These are phyloP conservation scores for Neopestalotiopsis clavispora DNA, from an alignment of 2,329 filamentous ascomycete species.

Conservation along the genomic window DNA sequence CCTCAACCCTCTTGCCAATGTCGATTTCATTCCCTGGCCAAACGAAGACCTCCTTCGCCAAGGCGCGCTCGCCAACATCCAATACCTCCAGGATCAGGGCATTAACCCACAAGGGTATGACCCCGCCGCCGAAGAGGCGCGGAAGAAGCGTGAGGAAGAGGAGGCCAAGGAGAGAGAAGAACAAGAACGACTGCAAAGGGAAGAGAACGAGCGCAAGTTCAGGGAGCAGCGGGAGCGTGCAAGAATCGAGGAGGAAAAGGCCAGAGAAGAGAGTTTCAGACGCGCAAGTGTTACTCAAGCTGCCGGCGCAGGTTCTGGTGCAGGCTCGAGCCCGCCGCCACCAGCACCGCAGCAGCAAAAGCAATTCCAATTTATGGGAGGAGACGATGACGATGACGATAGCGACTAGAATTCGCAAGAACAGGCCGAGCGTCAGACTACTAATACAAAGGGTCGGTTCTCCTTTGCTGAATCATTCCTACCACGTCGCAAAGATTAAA, in stretches of 20 bases:
- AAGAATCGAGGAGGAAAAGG: slow-evolving; percentile 14
- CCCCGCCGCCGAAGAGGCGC: slow-evolving; percentile 58
- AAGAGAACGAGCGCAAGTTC: slow-evolving; percentile 30
- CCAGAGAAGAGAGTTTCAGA: slow-evolving; percentile 38
- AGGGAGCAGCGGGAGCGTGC: slow-evolving; percentile 49
- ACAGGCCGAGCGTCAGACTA: too few species aligned
- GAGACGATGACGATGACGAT: slow-evolving; percentile 58
- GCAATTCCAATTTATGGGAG: slow-evolving; percentile 61
- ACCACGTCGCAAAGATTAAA: too few species aligned
- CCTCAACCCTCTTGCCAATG: slow-evolving; percentile 60
- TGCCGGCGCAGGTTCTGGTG: slow-evolving; percentile 25
- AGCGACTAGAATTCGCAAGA: slow-evolving; percentile 29
- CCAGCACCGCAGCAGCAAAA: slow-evolving; percentile 43
- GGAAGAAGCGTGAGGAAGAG: slow-evolving; percentile 53
- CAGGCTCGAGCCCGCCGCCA: slow-evolving; percentile 16
- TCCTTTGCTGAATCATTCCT: too few species aligned
- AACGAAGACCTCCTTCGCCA: slow-evolving; percentile 69
- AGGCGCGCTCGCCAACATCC: slow-evolving; percentile 69
- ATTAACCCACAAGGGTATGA: slow-evolving; percentile 66
- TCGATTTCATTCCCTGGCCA: slow-evolving; percentile 79
- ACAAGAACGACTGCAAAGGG: slow-evolving; percentile 32
- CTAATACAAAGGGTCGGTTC: too few species aligned
- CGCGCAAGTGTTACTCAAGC: slow-evolving; percentile 39
- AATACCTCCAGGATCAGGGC: slow-evolving; percentile 65
- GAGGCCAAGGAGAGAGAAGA: slow-evolving; percentile 54